These are phyloP conservation scores for Solanum pimpinellifolium DNA, from an alignment of 257 asterid genomes.

Conservation along the genomic window DNA sequence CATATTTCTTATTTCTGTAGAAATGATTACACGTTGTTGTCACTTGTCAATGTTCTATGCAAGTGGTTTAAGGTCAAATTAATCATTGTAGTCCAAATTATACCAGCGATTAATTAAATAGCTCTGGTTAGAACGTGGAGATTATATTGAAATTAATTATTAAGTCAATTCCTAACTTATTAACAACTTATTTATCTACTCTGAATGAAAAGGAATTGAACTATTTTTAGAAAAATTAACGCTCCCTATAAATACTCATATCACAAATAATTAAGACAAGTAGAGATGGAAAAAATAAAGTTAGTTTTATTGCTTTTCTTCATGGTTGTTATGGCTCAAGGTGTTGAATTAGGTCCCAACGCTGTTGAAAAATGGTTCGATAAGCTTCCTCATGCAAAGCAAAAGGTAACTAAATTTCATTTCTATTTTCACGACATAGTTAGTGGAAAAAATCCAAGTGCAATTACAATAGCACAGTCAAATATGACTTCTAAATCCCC, in stretches of 20 bases:
- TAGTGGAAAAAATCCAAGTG: slow-evolving; percentile 8
- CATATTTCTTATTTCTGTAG: background rate
- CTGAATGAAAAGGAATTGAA: background rate
- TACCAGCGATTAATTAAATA: background rate
- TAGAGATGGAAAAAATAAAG: background rate
- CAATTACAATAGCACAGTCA: slow-evolving; percentile 6
- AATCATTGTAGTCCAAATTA: background rate
- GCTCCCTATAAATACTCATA: background rate
- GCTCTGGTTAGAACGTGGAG: background rate
- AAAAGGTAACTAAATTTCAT: slow-evolving; percentile 14
- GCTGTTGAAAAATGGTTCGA: slow-evolving; percentile 17
- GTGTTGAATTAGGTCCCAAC: background rate
- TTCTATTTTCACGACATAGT: slow-evolving; percentile 32
- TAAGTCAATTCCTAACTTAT: background rate
- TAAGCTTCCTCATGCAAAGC: slow-evolving; percentile 7
- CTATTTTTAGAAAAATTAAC: background rate
- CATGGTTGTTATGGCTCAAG: background rate
- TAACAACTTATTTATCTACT: background rate
- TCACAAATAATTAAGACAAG: background rate
- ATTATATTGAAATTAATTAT: background rate
- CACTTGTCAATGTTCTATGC: no score
- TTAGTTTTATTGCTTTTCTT: background rate
- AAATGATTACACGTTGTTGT: background rate
- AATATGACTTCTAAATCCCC: slow-evolving; percentile 8
- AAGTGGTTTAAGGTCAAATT: background rate